Conservation (phyloP, 208 protist genomes). For the Leishmania braziliensis region DNA sequence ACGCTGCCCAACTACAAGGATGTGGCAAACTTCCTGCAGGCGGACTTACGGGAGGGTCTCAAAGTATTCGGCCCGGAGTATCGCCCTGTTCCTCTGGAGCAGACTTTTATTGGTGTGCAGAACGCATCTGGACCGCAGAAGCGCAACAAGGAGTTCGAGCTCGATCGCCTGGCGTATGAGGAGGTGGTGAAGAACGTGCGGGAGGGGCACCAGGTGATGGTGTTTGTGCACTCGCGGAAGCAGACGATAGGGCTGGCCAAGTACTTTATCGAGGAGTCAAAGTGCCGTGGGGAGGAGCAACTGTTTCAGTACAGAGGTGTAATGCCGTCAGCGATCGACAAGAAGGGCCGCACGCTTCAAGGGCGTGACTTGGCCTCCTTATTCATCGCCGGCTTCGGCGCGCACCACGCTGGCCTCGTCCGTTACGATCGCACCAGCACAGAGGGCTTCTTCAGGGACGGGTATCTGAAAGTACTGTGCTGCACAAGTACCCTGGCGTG, state of each 20-base stretch:
- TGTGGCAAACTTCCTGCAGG: slow-evolving; percentile 97
- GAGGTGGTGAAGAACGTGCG: slow-evolving; percentile 86
- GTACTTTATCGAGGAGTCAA: slow-evolving; percentile 90
- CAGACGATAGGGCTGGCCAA: slow-evolving; percentile 94
- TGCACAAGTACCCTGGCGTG: slow-evolving; percentile 99
- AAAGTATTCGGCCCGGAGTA: slow-evolving; percentile 97
- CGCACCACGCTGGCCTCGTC: slow-evolving; percentile 97
- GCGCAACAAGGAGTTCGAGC: slow-evolving; percentile 63
- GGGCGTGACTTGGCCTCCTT: slow-evolving; percentile 90
- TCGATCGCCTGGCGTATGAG: slow-evolving; percentile 78
- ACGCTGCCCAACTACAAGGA: slow-evolving; percentile 99
- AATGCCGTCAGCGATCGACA: slow-evolving; percentile 47
- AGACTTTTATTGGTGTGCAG: slow-evolving; percentile 96
- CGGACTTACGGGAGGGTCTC: slow-evolving; percentile 92
- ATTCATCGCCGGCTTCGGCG: slow-evolving; percentile 91
- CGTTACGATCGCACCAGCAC: slow-evolving; percentile 95
- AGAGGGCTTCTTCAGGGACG: slow-evolving; percentile 95
- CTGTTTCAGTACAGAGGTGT: slow-evolving; percentile 64
- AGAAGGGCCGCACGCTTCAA: slow-evolving; percentile 65
- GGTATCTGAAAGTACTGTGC: slow-evolving; percentile 94
- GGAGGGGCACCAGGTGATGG: slow-evolving; percentile 97
- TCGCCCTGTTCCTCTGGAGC: slow-evolving; percentile 96
- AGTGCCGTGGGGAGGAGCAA: slow-evolving; percentile 44
- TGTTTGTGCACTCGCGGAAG: slow-evolving; percentile 99
- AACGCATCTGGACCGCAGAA: slow-evolving; percentile 11